Evolutionary conservation across 2,329 filamentous ascomycete genomes (phyloP), one percentile per base, ranked within the genome.

Genomic region (Cadophora sp.): DNA sequence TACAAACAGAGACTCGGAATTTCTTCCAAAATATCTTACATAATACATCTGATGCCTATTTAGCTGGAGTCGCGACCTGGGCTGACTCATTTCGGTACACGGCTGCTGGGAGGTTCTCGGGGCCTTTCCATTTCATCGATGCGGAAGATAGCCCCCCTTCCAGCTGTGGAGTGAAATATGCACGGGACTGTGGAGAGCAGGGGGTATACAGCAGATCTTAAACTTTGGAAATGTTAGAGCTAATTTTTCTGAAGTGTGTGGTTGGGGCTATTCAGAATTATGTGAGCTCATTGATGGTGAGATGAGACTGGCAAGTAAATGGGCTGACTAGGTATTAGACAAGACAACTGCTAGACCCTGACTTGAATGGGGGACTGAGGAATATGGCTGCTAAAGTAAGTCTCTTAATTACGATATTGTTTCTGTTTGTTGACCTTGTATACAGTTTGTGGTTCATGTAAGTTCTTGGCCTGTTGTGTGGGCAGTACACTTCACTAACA

Each of bases 111-210:
- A 82, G 82, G 46, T 91, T 87, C 78, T 87, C 85, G 9, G 86
- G 83, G 71, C 84, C 84, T 40, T 90, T 89, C 78, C 89, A 91
- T 82, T 91, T 88, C 80, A 91, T 91, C 79, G 89, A 91, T 77
- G 88, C 89, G 68, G 84, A 89, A 74, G 89, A 91, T 79, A 78
- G 80, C 73, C 89, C 89, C 65, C 89, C 89, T 0, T 74, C 75
- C 19, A 80, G 78, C 56, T 91, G 89, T 80, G 82, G 82, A 68
- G 84, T 91, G 71, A 83, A 87, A 73, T 84, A 84, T 67, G 79
- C 82, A 27, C 85, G 89, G 64, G 89, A 91, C 79, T 91, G 89
- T 80, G 86, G 88, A 71, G 81, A 79, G 11, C 80, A 79, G 12
- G 88, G 88, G n/a, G 43, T 48, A 48, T 48, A n/a, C 22, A 11